A percentile compares a stretch with the other conserved stretches of the same genome.
Conservation (phyloP, 495 filamentous ascomycete species). For the Xylaria acuta region DNA sequence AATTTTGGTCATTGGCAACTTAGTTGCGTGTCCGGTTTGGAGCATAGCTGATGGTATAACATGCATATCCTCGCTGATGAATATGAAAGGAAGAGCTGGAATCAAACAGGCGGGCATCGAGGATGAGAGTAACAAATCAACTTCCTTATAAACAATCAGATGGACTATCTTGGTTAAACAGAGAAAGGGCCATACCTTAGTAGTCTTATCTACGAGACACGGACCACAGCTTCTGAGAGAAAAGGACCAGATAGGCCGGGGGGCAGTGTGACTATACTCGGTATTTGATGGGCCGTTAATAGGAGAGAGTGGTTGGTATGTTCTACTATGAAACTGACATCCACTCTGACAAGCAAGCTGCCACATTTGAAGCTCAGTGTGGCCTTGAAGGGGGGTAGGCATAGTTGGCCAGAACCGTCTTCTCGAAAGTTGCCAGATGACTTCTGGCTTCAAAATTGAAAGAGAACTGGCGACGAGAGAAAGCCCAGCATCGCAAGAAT, state of each 20-base stretch:
- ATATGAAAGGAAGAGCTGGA: constrained; percentile 67
- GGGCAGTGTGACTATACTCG: constrained; percentile 57
- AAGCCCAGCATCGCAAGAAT: constrained; percentile 34
- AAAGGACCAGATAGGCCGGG: constrained; percentile 70
- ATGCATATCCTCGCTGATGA: constrained; percentile 63
- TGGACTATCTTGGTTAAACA: neutral
- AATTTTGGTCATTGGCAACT: constrained; percentile 62
- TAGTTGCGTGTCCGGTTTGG: constrained; percentile 52
- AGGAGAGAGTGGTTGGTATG: neutral
- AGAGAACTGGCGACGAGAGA: constrained; percentile 33
- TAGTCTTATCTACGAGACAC: constrained; percentile 62
- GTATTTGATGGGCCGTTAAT: constrained; percentile 20
- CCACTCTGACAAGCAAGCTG: constrained; percentile 56
- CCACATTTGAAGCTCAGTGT: constrained; percentile 69
- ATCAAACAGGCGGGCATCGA: constrained; percentile 63
- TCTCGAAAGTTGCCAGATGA: constrained; percentile 67
- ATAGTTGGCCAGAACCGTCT: constrained; percentile 60
- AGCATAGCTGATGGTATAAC: constrained; percentile 60
- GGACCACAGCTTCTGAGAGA: constrained; percentile 63
- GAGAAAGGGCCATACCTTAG: constrained; percentile 59
- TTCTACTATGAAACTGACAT: constrained; percentile 63
- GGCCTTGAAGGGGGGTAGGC: constrained; percentile 61
- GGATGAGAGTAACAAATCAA: constrained; percentile 65
- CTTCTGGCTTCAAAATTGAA: constrained; percentile 51
- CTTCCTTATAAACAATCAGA: constrained; percentile 58